These are phyloP conservation scores for Chara braunii DNA, from an alignment of 139 green algal species.

Conservation along the genomic window DNA sequence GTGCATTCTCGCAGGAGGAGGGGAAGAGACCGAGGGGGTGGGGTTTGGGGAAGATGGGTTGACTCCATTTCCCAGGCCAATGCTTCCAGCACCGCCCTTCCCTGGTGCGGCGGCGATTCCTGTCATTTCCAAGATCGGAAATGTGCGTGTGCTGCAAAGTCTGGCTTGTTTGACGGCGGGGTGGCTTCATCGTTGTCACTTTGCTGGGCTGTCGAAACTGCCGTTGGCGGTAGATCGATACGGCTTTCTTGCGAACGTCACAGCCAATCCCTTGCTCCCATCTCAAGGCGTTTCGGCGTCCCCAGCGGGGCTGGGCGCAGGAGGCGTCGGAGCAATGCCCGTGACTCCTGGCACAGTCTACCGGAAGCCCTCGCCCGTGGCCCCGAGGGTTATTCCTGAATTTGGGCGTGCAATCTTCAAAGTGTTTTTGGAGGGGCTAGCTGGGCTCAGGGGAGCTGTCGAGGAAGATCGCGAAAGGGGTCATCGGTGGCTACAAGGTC, in stretches of 20 bases:
- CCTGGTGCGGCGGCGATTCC: neutral
- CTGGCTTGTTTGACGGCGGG: neutral
- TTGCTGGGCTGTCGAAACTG: neutral
- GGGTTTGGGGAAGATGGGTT: no score
- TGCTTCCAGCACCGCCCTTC: neutral
- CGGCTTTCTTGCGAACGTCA: neutral
- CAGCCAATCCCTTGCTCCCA: no score
- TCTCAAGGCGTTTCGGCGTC: no score
- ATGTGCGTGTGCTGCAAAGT: neutral
- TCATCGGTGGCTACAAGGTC: constrained; percentile 8
- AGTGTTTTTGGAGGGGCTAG: neutral
- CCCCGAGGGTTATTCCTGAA: neutral
- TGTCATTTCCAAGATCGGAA: neutral
- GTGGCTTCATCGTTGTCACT: constrained; percentile 5
- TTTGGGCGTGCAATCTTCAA: neutral
- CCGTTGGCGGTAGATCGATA: constrained; percentile 1
- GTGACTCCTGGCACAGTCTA: no score
- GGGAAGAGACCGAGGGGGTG: no score
- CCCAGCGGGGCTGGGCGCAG: no score
- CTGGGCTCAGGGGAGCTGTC: neutral
- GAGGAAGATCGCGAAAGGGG: constrained; percentile 4
- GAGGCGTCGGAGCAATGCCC: no score
- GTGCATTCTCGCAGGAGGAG: no score
- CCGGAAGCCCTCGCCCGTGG: no score
- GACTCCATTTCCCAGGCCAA: no score